Percentiles rank a stretch among this genome's conserved stretches.
Evolutionary conservation across 1,284 basidiomycete genomes (phyloP).

Genomic region (Boletus sp.): DNA sequence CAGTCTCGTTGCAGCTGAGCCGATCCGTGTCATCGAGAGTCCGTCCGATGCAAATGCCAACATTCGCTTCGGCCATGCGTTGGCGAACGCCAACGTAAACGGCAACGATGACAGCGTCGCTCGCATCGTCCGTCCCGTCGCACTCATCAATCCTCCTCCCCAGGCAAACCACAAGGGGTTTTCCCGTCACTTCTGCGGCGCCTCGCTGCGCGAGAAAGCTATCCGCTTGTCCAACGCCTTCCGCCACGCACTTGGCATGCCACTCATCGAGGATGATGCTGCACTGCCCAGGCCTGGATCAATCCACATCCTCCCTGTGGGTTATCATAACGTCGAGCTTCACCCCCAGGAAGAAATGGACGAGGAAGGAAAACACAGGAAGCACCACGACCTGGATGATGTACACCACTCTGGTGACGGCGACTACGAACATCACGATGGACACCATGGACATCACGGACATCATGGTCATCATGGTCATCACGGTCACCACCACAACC

Average conservation of each 20-base stretch:
- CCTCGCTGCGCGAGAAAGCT: constrained; percentile 34
- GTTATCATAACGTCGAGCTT: constrained; percentile 1
- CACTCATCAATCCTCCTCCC: constrained; percentile 4
- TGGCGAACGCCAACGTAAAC: constrained; percentile 33
- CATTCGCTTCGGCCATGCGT: constrained; percentile 30
- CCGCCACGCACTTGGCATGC: constrained; percentile 32
- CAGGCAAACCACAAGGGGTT: constrained; percentile 14
- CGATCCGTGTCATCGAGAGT: constrained; percentile 22
- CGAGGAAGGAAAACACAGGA: constrained; percentile 14
- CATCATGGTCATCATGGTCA: constrained; percentile 18
- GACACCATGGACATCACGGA: constrained; percentile 18
- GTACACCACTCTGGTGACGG: constrained; percentile 7
- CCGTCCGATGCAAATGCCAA: constrained; percentile 30
- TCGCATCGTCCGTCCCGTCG: constrained; percentile 21
- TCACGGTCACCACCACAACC: constrained; percentile 29
- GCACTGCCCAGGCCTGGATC: constrained; percentile 4
- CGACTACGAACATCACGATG: constrained; percentile 17
- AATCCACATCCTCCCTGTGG: constrained; percentile 21
- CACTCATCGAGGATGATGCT: constrained; percentile 21
- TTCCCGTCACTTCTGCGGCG: constrained; percentile 26
- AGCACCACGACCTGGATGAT: constrained; percentile 11
- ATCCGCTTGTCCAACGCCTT: constrained; percentile 30
- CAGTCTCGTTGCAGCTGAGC: constrained; percentile 27
- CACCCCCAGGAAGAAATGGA: constrained; percentile 3
- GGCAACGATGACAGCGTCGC: constrained; percentile 32